Evolutionary conservation across 2,329 filamentous ascomycete genomes (phyloP), one percentile per base, ranked within the genome.

Genomic region (Fusarium miscanthi): DNA sequence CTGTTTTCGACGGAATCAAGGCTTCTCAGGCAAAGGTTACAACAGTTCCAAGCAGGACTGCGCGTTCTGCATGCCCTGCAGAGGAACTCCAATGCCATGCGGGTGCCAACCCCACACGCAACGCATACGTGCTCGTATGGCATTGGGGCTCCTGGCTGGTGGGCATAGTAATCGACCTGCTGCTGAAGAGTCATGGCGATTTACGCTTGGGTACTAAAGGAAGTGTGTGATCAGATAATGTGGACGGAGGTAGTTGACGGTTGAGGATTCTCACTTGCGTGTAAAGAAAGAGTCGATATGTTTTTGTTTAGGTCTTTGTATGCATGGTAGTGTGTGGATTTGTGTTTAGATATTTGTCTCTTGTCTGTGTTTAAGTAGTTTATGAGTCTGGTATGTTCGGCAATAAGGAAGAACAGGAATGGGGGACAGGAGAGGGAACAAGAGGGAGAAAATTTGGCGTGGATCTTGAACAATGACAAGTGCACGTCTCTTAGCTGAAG

Each of bases 21-120:
- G 3, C 4, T 27, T 11, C 54, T 38, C 19, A 54, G 37, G 38
- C 67, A 70, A 13, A 70, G 30, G 9, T 64, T 57, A 13, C 67
- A 70, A 11, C 23, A 17, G 6, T 30, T 33, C 67, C 59, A 70
- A 6, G 23, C 23, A 10, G 23, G 12, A 14, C 53, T 56, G 8
- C 21, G 40, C 23, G 12, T 14, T 8, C 31, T 59, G 38, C 64
- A 70, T 27, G 25, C 40, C 8, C 33, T 23, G 30, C 64, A 70
- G 54, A 59, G 58, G 19, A 52, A 57, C 3, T 37, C 11, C 8
- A 21, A 21, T 6, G 14, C 23, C 10, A 27, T 16, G 35, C 37
- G 23, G 19, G n/a, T 42, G 19, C 45, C n/a, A 21, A n/a, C 46
- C 5, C 27, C 30, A 23, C 63, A 69, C 14, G 49, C 65, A 8